Percentiles rank a stretch among this genome's conserved stretches.
phyloP scores from a whole-genome alignment of 1,139 yeast genomes.

The Debaryomyces nepalensis region DNA sequence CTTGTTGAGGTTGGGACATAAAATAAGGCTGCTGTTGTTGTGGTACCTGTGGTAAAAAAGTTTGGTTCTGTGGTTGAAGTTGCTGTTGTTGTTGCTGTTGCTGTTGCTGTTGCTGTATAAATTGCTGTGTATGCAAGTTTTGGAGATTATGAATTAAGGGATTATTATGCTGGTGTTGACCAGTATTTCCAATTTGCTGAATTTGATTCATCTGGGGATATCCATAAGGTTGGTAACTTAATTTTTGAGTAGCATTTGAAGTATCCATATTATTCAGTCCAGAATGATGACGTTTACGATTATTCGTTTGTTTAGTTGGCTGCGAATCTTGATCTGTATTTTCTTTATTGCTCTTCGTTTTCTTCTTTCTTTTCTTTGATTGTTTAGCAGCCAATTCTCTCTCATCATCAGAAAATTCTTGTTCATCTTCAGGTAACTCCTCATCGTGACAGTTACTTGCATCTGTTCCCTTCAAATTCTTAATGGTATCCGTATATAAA shows the following conservation, averaged over 20 bases:
- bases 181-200: conserved; percentile 14
- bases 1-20: conserved; percentile 14
- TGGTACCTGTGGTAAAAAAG: conserved; percentile 11
- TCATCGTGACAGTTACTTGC: conserved; percentile 96
- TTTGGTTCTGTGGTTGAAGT: conserved; percentile 6
- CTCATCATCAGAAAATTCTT: conserved; percentile 94
- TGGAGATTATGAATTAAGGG: conserved; percentile 13
- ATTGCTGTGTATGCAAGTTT: conserved; percentile 16
- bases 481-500: conserved; percentile 73
- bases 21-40: conserved; percentile 11
- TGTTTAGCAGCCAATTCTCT: conserved; percentile 67
- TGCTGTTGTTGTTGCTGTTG: conserved; percentile 9
- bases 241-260: conserved; percentile 2
- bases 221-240: conserved; percentile 29
- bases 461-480: conserved; percentile 80
- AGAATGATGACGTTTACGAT: conserved; percentile 12
- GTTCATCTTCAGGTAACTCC: conserved; percentile 90
- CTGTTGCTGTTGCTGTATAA: conserved; percentile 13
- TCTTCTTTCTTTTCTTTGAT: conserved; percentile 57
- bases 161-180: conserved; percentile 8
- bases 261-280: neutral
- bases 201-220: conserved; percentile 22
- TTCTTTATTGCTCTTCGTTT: conserved; percentile 39
- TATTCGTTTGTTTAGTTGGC: conserved; percentile 15
- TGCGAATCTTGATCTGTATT: conserved; percentile 14